phyloP scores from a whole-genome alignment of 2,329 filamentous ascomycete genomes.

The Stagonosporopsis cucurbitacearum region DNA sequence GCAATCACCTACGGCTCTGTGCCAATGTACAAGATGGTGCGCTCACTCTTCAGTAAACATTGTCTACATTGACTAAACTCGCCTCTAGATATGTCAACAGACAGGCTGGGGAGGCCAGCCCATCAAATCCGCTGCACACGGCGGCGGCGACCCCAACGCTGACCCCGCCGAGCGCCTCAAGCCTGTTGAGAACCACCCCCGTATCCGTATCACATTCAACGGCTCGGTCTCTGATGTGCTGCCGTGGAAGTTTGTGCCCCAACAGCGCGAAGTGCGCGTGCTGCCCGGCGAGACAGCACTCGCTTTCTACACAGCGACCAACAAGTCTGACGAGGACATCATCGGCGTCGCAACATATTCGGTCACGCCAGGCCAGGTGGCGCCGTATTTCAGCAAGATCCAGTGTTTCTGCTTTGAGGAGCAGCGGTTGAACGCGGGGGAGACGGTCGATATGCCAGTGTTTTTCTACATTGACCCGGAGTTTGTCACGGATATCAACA shows the following conservation, averaged over 20 bases:
- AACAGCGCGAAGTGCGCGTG: constrained; percentile 95
- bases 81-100: constrained; percentile 74
- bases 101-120: constrained; percentile 94
- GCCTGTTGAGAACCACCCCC: constrained; percentile 79
- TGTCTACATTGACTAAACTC: background rate
- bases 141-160: constrained; percentile 57
- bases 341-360: constrained; percentile 98
- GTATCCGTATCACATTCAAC: constrained; percentile 94
- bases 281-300: constrained; percentile 95
- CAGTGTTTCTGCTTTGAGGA: constrained; percentile 99
- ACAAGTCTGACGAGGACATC: constrained; percentile 87
- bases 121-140: constrained; percentile 77
- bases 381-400: constrained; percentile 98
- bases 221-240: constrained; percentile 93
- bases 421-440: constrained; percentile 90
- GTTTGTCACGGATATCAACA: constrained; percentile 87
- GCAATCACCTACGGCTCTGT: constrained; percentile 84
- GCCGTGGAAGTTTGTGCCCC: constrained; percentile 96
- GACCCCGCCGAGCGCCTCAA: constrained; percentile 79
- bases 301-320: constrained; percentile 97
- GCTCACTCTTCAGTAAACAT: constrained; percentile 10
- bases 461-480: constrained; percentile 99
- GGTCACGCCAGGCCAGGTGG: constrained; percentile 93
- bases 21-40: constrained; percentile 85
- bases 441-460: constrained; percentile 99